phyloP scores from a whole-genome alignment of 257 asterid species.

The Schizonepeta tenuifolia region DNA sequence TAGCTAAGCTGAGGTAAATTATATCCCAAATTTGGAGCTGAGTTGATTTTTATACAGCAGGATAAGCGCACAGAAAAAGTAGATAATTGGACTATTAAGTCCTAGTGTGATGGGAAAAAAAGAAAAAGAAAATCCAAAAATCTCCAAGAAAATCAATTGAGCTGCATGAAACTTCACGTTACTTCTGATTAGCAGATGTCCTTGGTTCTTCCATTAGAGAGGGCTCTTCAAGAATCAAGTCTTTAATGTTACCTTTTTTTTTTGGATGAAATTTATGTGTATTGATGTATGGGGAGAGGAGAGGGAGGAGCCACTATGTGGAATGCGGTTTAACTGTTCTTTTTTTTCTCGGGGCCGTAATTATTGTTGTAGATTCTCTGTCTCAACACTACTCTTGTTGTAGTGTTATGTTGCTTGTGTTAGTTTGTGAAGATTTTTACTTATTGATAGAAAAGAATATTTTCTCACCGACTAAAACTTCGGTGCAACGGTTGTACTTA shows the following conservation, averaged over 20 bases:
- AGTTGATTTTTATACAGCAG: slow-evolving; percentile 22
- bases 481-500: no score
- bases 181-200: not conserved
- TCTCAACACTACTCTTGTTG: not conserved
- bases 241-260: not conserved
- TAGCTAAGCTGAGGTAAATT: slow-evolving; percentile 31
- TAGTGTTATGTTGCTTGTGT: not conserved
- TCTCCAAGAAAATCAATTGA: not conserved
- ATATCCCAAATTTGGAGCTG: not conserved
- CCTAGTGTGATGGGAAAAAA: no score
- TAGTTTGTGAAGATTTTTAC: not conserved
- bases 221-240: not conserved
- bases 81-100: no score
- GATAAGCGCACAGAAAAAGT: not conserved
- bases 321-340: not conserved
- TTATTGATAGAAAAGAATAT: no score
- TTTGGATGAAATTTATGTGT: not conserved
- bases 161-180: not conserved
- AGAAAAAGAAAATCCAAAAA: no score
- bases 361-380: not conserved
- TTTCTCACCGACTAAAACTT: no score
- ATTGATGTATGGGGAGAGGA: slow-evolving; percentile 4
- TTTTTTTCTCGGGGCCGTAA: no score
- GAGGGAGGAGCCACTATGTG: not conserved
- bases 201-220: not conserved